Conservation (phyloP, 2,329 filamentous ascomycete species). For the Cadophora sp. region DNA sequence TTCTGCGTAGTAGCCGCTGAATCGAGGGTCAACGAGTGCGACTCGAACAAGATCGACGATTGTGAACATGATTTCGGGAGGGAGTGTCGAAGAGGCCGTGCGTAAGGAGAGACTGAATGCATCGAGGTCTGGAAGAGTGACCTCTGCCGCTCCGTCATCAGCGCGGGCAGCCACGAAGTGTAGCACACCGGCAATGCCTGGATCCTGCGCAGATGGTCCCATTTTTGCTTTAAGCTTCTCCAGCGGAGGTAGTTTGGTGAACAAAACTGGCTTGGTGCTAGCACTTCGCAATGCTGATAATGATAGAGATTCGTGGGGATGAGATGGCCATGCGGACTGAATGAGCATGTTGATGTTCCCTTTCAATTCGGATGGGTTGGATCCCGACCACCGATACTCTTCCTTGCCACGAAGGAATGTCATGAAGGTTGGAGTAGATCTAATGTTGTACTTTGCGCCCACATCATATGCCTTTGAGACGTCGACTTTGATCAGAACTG, state of each 20-base stretch:
- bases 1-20: conserved; percentile 84
- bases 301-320: conserved; percentile 75
- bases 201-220: conserved; percentile 63
- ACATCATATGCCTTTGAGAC: conserved; percentile 71
- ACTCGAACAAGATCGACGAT: conserved; percentile 85
- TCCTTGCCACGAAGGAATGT: conserved; percentile 80
- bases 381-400: conserved; percentile 82
- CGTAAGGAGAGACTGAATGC: conserved; percentile 68
- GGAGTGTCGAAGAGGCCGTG: conserved; percentile 60
- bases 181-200: conserved; percentile 68
- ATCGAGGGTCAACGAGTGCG: conserved; percentile 76
- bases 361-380: conserved; percentile 70
- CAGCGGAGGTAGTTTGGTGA: conserved; percentile 80
- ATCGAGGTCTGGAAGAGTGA: conserved; percentile 73
- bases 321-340: conserved; percentile 75
- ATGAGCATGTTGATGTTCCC: conserved; percentile 77
- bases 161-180: conserved; percentile 73
- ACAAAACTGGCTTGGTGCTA: conserved; percentile 68
- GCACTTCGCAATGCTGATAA: conserved; percentile 73
- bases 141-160: conserved; percentile 65
- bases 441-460: conserved; percentile 69
- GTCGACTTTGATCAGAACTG: conserved; percentile 83
- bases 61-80: conserved; percentile 74
- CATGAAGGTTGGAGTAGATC: conserved; percentile 86
- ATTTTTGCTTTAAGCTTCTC: conserved; percentile 84